Evolutionary conservation across 768 basidiomycete species (phyloP).

Genomic region (Trametes cinnabarina): DNA sequence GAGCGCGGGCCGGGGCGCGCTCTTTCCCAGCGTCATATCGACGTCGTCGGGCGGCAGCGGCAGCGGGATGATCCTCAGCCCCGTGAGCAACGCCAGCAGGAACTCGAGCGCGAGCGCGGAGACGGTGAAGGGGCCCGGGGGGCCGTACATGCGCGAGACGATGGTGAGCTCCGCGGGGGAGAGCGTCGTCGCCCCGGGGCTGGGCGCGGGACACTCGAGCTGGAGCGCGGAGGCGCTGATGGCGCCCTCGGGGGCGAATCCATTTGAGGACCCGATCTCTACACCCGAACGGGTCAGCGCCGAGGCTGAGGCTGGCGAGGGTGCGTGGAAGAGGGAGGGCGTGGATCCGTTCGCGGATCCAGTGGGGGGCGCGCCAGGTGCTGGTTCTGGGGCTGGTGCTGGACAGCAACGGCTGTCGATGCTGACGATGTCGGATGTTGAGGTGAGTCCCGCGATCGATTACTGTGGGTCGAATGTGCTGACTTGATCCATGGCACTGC

Average conservation of each 20-base stretch:
- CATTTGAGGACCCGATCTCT: slow-evolving; percentile 2
- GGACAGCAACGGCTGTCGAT: slow-evolving; percentile 4
- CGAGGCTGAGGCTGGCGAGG: background rate
- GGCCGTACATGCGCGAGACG: slow-evolving; percentile 15
- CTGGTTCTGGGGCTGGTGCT: background rate
- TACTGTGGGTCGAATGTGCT: background rate
- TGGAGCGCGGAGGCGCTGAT: slow-evolving; percentile 13
- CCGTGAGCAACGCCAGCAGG: background rate
- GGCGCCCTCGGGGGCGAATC: background rate
- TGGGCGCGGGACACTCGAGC: slow-evolving; percentile 7
- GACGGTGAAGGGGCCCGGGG: background rate
- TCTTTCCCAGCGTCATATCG: slow-evolving; percentile 18
- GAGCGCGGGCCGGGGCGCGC: slow-evolving; percentile 11
- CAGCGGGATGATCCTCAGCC: slow-evolving; percentile 14
- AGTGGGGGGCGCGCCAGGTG: background rate
- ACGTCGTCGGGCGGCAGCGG: slow-evolving; percentile 13
- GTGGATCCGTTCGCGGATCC: slow-evolving; percentile 16
- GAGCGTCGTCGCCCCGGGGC: slow-evolving; percentile 2
- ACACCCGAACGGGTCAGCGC: too few relatives aligned
- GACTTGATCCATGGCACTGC: too few relatives aligned
- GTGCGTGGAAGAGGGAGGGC: background rate
- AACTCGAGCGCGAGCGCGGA: background rate
- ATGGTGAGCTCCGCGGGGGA: slow-evolving; percentile 7
- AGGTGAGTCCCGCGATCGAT: background rate
- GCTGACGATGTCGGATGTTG: slow-evolving; percentile 1